phyloP scores from a whole-genome alignment of 192 early-diverging fungal species.

The Backusella sp. region DNA sequence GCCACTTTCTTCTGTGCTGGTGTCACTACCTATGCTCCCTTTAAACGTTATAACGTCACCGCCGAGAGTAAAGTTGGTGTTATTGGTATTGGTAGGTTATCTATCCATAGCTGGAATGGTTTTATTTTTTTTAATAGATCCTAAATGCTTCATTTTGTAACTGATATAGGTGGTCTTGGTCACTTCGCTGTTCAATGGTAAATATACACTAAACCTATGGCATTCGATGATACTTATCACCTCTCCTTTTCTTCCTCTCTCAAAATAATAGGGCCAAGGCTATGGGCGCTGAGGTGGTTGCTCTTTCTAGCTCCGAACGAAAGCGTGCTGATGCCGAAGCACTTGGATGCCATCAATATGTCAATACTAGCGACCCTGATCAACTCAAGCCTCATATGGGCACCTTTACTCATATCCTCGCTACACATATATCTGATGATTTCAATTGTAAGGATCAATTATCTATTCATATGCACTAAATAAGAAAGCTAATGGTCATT shows the following conservation, averaged over 20 bases:
- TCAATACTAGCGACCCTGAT: constrained; percentile 16
- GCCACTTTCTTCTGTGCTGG: constrained; percentile 84
- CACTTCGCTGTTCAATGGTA: constrained; percentile 61
- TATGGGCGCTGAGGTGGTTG: constrained; percentile 51
- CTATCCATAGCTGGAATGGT: no score
- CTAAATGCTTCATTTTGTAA: background rate
- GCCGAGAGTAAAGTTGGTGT: constrained; percentile 53
- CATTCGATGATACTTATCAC: background rate
- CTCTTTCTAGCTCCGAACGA: constrained; percentile 51
- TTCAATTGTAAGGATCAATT: constrained; percentile 17
- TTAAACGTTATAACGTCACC: constrained; percentile 44
- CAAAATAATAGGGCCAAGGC: constrained; percentile 25
- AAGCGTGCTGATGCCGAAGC: constrained; percentile 58
- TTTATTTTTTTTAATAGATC: no score
- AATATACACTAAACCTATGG: background rate
- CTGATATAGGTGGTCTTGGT: constrained; percentile 54
- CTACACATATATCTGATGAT: constrained; percentile 2
- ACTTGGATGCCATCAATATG: constrained; percentile 52
- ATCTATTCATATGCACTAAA: background rate
- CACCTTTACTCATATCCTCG: constrained; percentile 32
- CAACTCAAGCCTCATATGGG: constrained; percentile 3
- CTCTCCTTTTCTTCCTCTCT: no score
- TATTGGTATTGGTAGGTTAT: background rate
- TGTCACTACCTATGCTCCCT: constrained; percentile 49
- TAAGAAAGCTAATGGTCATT: background rate